Evolutionary conservation across 2,329 filamentous ascomycete species (phyloP).

Genomic region (Lasiodiplodia citricola): DNA sequence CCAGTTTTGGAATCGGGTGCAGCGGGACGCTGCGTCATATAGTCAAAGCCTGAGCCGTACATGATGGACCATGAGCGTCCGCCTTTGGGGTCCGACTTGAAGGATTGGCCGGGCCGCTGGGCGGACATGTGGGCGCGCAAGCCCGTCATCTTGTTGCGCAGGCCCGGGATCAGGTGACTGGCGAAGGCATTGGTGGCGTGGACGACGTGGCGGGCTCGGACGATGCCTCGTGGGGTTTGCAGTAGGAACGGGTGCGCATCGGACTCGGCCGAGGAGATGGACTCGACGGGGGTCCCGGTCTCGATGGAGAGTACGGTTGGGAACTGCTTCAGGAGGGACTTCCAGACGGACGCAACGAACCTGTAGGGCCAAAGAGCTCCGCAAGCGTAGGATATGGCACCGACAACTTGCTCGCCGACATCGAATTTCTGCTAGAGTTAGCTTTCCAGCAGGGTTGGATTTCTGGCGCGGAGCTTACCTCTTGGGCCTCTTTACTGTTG

Average conservation of each 20-base stretch:
- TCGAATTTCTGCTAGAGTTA: background rate
- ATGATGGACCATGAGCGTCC: conserved; percentile 36
- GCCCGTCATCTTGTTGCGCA: conserved; percentile 25
- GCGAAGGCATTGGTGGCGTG: conserved; percentile 40
- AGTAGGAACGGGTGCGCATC: background rate
- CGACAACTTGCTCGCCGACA: conserved; percentile 8
- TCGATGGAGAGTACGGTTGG: conserved; percentile 2
- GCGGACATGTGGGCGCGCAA: conserved; percentile 23
- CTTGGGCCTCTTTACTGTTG: background rate
- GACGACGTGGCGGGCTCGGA: conserved; percentile 30
- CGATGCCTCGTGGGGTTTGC: conserved; percentile 15
- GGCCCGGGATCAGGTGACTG: conserved; percentile 35
- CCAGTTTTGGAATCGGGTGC: conserved; percentile 48
- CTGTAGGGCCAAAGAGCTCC: conserved; percentile 24
- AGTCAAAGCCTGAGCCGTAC: conserved; percentile 20
- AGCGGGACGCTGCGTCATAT: conserved; percentile 35
- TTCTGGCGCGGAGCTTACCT: background rate
- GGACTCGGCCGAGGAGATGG: background rate
- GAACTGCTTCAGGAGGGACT: background rate
- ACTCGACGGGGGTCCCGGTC: conserved; percentile 17
- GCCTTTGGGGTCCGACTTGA: conserved; percentile 7
- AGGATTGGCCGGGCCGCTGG: conserved; percentile 1
- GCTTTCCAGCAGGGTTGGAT: too few relatives aligned
- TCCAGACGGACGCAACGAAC: conserved; percentile 14
- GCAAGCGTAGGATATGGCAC: conserved; percentile 9